Conservation (phyloP, 1,284 basidiomycete genomes). For the Cryptococcus wingfieldii region DNA sequence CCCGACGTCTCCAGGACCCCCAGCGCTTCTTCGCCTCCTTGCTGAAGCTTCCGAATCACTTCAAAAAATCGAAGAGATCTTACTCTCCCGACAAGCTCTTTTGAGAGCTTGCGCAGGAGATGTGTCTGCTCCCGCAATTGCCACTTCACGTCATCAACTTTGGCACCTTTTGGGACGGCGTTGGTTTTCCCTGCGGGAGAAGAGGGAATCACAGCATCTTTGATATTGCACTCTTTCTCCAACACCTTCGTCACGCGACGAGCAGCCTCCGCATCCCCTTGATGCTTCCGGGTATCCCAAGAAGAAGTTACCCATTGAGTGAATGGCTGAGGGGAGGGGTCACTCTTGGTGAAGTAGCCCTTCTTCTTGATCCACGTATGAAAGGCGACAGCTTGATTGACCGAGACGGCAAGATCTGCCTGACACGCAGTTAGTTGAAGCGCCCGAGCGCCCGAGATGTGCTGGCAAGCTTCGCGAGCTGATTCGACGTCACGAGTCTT, state of each 20-base stretch:
- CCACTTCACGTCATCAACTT: slow-evolving; percentile 61
- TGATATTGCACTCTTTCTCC: slow-evolving; percentile 43
- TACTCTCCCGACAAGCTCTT: slow-evolving; percentile 81
- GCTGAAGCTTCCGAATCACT: slow-evolving; percentile 81
- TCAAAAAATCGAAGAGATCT: slow-evolving; percentile 86
- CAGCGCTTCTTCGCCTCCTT: slow-evolving; percentile 57
- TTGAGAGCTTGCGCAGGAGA: slow-evolving; percentile 71
- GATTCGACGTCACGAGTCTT: slow-evolving; percentile 53
- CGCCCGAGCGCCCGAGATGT: slow-evolving; percentile 77
- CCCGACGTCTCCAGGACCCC: slow-evolving; percentile 25
- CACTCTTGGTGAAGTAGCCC: slow-evolving; percentile 19
- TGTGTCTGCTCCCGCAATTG: slow-evolving; percentile 80
- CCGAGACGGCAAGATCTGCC: slow-evolving; percentile 62
- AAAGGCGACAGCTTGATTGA: slow-evolving; percentile 61
- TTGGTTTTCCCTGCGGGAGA: slow-evolving; percentile 43
- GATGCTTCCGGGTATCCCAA: slow-evolving; percentile 53
- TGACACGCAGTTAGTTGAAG: slow-evolving; percentile 75
- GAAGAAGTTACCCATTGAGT: slow-evolving; percentile 34
- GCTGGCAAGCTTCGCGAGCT: slow-evolving; percentile 84
- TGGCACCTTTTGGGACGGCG: slow-evolving; percentile 28
- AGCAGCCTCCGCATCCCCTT: slow-evolving; percentile 56
- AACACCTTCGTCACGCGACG: slow-evolving; percentile 44
- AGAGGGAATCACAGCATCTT: slow-evolving; percentile 19
- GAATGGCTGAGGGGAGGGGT: slow-evolving; percentile 35
- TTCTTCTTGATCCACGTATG: slow-evolving; percentile 37